Percentiles rank a stretch among this genome's conserved stretches.
Evolutionary conservation across 208 protist species (phyloP).

Genomic region (Acanthamoeba lenticulata): DNA sequence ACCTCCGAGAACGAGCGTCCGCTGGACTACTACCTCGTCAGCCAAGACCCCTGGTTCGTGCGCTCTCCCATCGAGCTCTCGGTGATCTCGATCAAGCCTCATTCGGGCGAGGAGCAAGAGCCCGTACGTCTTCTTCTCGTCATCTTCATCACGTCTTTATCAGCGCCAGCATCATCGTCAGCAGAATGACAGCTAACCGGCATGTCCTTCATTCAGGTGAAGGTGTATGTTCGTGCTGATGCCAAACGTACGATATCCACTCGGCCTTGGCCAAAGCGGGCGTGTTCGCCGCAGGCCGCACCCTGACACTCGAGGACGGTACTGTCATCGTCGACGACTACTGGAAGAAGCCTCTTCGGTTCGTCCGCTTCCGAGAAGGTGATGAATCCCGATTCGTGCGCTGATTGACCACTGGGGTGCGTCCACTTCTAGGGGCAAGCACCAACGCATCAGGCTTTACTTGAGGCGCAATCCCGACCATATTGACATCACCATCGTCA

Average conservation of each 20-base stretch:
- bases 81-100: neutral
- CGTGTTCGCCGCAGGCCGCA: neutral
- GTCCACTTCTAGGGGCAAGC: neutral
- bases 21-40: neutral
- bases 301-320: neutral
- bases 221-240: too few species aligned
- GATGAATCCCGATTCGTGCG: neutral
- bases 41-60: neutral
- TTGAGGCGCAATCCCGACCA: neutral
- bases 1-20: neutral
- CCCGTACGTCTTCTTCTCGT: neutral
- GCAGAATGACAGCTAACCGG: too few species aligned
- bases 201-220: too few species aligned
- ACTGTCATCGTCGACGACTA: neutral
- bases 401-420: neutral
- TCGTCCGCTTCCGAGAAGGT: neutral
- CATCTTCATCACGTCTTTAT: neutral
- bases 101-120: neutral
- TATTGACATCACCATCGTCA: constrained; percentile 19
- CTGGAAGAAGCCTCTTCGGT: neutral
- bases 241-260: neutral
- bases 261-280: neutral
- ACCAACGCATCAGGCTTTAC: neutral
- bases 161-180: too few species aligned
- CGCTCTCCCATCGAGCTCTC: neutral